Conservation (phyloP, 192 early-diverging fungal genomes). For the Coemansia sp. region DNA sequence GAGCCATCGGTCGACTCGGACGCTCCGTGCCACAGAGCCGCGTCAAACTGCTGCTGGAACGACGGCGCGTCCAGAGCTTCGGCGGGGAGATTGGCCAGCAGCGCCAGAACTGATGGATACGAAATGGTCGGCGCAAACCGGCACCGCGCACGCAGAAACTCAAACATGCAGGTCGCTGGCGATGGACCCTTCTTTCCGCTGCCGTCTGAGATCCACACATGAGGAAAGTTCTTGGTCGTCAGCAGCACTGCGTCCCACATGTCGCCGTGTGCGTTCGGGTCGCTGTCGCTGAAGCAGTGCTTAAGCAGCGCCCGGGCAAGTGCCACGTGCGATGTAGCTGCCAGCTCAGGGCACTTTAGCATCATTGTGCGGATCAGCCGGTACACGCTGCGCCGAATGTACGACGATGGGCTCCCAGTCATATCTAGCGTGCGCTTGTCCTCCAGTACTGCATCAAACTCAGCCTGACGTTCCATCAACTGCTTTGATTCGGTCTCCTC, state of each 20-base stretch:
- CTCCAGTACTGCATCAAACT: conserved; percentile 34
- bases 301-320: conserved; percentile 62
- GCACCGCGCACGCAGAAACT: conserved; percentile 66
- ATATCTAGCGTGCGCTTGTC: conserved; percentile 13
- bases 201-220: conserved; percentile 53
- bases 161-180: conserved; percentile 58
- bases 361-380: conserved; percentile 30
- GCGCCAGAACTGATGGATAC: conserved; percentile 76
- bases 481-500: conserved; percentile 27
- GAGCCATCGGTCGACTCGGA: conserved; percentile 5
- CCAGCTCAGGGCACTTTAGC: conserved; percentile 43
- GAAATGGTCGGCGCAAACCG: conserved; percentile 65
- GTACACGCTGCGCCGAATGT: conserved; percentile 42
- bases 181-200: conserved; percentile 48
- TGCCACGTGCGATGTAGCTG: conserved; percentile 42
- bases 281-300: conserved; percentile 72
- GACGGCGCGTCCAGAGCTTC: conserved; percentile 20
- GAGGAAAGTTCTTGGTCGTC: conserved; percentile 68
- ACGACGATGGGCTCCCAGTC: conserved; percentile 22
- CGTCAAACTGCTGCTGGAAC: conserved; percentile 28
- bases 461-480: conserved; percentile 24
- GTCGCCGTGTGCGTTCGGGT: conserved; percentile 66
- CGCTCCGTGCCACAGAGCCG: conserved; percentile 43
- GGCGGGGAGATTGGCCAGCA: conserved; percentile 66
- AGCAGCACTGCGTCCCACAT: conserved; percentile 88